Evolutionary conservation across 495 filamentous ascomycete species (phyloP), one percentile per base, ranked within the genome.

Genomic region (Hypoxylon fragiforme): DNA sequence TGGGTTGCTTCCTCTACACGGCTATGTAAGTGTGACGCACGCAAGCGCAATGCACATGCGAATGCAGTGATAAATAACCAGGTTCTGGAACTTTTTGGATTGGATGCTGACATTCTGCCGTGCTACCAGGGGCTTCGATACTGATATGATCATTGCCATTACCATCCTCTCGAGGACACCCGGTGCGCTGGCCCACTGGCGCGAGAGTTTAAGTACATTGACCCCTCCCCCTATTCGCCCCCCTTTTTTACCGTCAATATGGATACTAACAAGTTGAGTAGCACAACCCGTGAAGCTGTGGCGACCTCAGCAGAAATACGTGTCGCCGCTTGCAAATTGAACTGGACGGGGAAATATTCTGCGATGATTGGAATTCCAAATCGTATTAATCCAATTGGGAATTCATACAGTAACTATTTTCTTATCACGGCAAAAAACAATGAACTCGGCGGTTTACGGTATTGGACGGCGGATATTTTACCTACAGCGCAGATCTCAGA

Each of bases 1-100:
- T 80, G 64, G 77, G 76, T 3, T 74, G 72, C 18, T 79, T 85
- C 37, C 72, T 80, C n/a, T 85, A 81, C 39, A 78, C 75, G 5
- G 74, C 70, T 3, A 70, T 84, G 81, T 58, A 54, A 67, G 62
- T 60, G 34, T 21, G 19, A 44, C 55, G 39, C 15, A 37, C 13
- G 31, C 31, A 3, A 18, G 24, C n/a, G n/a, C n/a, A 6, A 28
- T 12, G 2, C 39, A n/a, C 20, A 21, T 16, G 20, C 19, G 2
- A 3, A 24, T 28, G 3, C 19, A 15, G 22, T 30, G 22, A 26
- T 5, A 34, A n/a, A n/a, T n/a, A 30, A 43, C 40, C 12, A 16
- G 22, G 30, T 32, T 32, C 14, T 7, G 6, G 12, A 0, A 15
- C n/a, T 38, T 20, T 28, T 35, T 55, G 20, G 24, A 9, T 28